phyloP scores from a whole-genome alignment of 768 basidiomycete species.

The Pulveroboletus ravenelii region DNA sequence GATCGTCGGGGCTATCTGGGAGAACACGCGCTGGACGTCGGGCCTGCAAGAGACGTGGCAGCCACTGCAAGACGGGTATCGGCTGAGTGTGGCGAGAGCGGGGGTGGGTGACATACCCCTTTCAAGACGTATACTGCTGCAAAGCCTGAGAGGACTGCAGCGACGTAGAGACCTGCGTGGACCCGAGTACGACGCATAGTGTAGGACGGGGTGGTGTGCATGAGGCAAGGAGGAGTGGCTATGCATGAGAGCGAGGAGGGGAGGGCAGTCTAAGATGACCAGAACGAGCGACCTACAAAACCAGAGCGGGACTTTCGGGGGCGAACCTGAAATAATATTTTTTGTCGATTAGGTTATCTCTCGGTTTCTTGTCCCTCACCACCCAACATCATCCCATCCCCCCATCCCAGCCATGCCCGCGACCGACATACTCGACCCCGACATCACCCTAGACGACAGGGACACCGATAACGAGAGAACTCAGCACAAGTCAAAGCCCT shows the following conservation, averaged over 20 bases:
- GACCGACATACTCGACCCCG: constrained; percentile 20
- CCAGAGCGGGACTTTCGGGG: not conserved
- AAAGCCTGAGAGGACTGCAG: constrained; percentile 14
- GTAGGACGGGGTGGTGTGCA: no score
- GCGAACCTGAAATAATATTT: not conserved
- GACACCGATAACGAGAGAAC: constrained; percentile 22
- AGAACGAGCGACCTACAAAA: no score
- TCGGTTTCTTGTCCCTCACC: not conserved
- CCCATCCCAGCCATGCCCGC: constrained; percentile 9
- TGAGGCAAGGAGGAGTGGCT: not conserved
- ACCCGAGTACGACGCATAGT: constrained; percentile 8
- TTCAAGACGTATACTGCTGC: constrained; percentile 18
- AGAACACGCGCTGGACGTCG: not conserved
- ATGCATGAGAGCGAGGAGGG: not conserved
- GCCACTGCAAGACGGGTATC: constrained; percentile 8
- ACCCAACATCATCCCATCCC: not conserved
- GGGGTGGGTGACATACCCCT: constrained; percentile 4
- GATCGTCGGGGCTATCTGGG: not conserved
- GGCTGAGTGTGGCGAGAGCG: not conserved
- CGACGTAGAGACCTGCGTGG: constrained; percentile 7
- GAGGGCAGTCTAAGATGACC: no score
- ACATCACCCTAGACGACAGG: constrained; percentile 15
- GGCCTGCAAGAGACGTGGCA: not conserved
- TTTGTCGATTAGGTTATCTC: constrained; percentile 3
- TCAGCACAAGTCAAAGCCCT: constrained; percentile 24